Evolutionary conservation across 2,329 filamentous ascomycete species (phyloP), one percentile per base, ranked within the genome.

Genomic region (Byssoonygena ceratinophila): DNA sequence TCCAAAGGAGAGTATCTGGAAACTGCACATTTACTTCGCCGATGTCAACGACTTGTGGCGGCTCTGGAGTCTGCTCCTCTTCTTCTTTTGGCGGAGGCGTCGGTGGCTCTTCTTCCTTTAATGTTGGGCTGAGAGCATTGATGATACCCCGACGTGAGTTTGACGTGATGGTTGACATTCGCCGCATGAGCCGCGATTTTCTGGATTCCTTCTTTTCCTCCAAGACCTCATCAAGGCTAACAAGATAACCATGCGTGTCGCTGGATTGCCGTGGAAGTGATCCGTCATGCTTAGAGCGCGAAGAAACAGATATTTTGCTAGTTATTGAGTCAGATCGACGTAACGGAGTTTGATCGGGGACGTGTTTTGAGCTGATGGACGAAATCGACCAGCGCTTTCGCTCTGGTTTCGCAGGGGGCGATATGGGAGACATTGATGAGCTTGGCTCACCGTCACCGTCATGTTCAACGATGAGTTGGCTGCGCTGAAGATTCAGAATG

Each of bases 1-100:
- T 98, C 92, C 92, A 98, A 11, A 98, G 77, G 44, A 98, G 76
- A 51, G 88, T 94, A 65, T 97, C 91, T 0, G 92, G 92, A 66
- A 98, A 96, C 66, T 98, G 92, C 9, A 97, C 87, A 62, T 98
- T 97, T 57, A 98, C 84, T 63, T 96, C 87, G 46, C 90, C 88
- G 67, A 94, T 78, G 56, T 84, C 82, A 2, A 87, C 76, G 23
- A 83, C 76, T 49, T 82, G 72, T 32, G 70, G 71, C 46, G 58
- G 60, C 54, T 57, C 61, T 39, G 51, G 57, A 20, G 22, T 29
- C 6, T 25, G 27, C 22, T 44, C 49, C 16, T 45, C 40, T 37
- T 44, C 47, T 31, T 50, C 48, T 39, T 36, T 48, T 25, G 54
- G 47, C 8, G 40, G 52, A 27, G 51, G 43, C n/a, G 61, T 50